Base-by-base conservation (phyloP, 768 basidiomycete genomes). In the Austroboletus eburneus region DNA sequence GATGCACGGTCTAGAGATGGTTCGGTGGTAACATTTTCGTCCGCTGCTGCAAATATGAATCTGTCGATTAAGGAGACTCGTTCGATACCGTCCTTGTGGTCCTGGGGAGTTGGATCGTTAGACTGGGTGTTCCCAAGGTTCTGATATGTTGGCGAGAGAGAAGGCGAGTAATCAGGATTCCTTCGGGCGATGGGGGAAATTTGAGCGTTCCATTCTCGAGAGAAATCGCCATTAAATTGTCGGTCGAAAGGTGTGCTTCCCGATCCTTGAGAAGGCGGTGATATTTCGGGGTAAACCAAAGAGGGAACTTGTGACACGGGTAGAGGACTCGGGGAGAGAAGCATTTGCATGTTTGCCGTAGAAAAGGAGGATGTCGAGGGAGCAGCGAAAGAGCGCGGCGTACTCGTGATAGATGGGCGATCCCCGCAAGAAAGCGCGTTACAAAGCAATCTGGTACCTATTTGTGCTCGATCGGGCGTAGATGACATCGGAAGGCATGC, bases 251-350 rank as follows among this genome's bases (percentile, higher is more conserved):
- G 62, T 1, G 64, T 59, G 22, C 53, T 57, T 50, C 43, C 52
- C 16, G 54, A 47, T 42, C 51, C 62, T 37, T 55, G 61, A 24
- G 52, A 55, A 32, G 59, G 66, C 0, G 62, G 64, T 9, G 66
- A 66, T 36, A 68, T 55, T 14, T 53, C 55, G 9, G 62, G 59
- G 29, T 21, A 55, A 4, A 50, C 34, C 39, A 62, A 29, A 33
- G 50, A 49, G 5, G 59, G 56, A 6, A 45, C 43, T 22, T 50
- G 51, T 1, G 59, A 58, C 7, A 52, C 14, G 5, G 52, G 42
- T 16, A 67, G 43, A 18, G 64, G 64, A 40, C 57, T 67, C 34
- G 62, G 64, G 3, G 66, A 64, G 20, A 63, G 54, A n/a, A 51
- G 37, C 43, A 48, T 42, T 33, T 53, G 49, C 17, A 38, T 42